These are phyloP conservation scores for Trichoderma koningiopsis DNA, from an alignment of 2,329 filamentous ascomycete species.

Conservation along the genomic window DNA sequence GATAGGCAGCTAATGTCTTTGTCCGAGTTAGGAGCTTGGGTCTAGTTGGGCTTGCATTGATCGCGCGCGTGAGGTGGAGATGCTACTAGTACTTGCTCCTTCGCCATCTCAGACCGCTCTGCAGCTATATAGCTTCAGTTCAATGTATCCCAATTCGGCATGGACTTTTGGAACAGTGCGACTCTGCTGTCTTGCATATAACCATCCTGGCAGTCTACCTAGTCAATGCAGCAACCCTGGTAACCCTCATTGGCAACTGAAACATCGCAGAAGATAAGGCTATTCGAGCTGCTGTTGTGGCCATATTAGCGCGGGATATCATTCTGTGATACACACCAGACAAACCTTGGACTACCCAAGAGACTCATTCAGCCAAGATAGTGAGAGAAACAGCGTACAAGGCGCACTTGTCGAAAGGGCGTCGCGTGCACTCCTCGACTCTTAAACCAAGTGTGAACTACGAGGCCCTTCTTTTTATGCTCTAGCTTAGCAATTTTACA, in stretches of 20 bases:
- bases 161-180: slow-evolving; percentile 14
- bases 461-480: background rate
- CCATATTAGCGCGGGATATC: slow-evolving; percentile 8
- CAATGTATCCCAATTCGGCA: slow-evolving; percentile 10
- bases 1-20: slow-evolving; percentile 2
- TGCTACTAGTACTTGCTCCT: slow-evolving; percentile 1
- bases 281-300: slow-evolving; percentile 12
- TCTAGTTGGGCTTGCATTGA: slow-evolving; percentile 23
- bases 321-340: slow-evolving; percentile 6
- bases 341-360: background rate
- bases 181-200: slow-evolving; percentile 19
- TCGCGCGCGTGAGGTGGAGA: slow-evolving; percentile 21
- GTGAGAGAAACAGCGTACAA: background rate
- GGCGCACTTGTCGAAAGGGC: slow-evolving; percentile 3
- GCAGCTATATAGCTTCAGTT: slow-evolving; percentile 24
- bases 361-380: background rate
- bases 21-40: slow-evolving; percentile 22
- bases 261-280: slow-evolving; percentile 17
- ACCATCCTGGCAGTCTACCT: background rate
- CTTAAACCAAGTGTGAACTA: background rate
- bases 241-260: slow-evolving; percentile 13
- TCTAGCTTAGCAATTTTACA: background rate
- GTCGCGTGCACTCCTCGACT: background rate
- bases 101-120: slow-evolving; percentile 24
- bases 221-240: background rate